Evolutionary conservation across 1,139 yeast species (phyloP).

Genomic region (Tardiomyces blankii): DNA sequence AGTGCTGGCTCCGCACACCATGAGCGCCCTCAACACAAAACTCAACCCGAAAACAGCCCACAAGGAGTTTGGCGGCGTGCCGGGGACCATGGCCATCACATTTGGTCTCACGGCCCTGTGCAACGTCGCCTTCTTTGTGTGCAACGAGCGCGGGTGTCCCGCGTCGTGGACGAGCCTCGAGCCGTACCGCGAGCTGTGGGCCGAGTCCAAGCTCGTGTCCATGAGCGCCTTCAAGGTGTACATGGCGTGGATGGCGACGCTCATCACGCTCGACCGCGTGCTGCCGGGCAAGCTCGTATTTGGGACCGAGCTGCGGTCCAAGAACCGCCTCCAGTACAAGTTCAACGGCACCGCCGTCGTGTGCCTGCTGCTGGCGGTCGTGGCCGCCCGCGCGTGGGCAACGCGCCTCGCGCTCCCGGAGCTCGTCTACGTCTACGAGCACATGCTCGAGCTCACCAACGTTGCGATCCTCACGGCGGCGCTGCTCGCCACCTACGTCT

Average conservation of each 20-base stretch:
- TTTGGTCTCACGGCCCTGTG: slow-evolving; percentile 57
- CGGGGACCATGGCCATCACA: slow-evolving; percentile 63
- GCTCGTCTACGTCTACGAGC: slow-evolving; percentile 58
- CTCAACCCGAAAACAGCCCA: slow-evolving; percentile 59
- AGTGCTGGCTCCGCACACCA: too few relatives aligned
- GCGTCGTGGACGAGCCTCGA: slow-evolving; percentile 11
- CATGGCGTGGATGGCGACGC: slow-evolving; percentile 58
- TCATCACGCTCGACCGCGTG: slow-evolving; percentile 51
- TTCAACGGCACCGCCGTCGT: slow-evolving; percentile 68
- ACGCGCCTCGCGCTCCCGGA: slow-evolving; percentile 62
- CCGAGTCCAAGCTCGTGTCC: slow-evolving; percentile 14
- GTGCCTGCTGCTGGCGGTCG: slow-evolving; percentile 33
- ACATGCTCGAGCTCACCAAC: slow-evolving; percentile 54
- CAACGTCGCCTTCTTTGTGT: slow-evolving; percentile 41
- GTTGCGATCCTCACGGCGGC: slow-evolving; percentile 57
- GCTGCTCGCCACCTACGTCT: slow-evolving; percentile 52
- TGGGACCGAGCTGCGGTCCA: slow-evolving; percentile 72
- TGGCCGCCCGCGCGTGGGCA: slow-evolving; percentile 40
- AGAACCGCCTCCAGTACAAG: slow-evolving; percentile 55
- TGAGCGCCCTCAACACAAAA: not conserved
- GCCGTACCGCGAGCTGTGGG: slow-evolving; percentile 23
- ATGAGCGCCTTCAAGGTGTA: slow-evolving; percentile 51
- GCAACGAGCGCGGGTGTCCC: slow-evolving; percentile 28
- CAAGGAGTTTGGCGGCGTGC: slow-evolving; percentile 65
- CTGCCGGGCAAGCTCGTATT: slow-evolving; percentile 61